Conservation (phyloP, 495 filamentous ascomycete species). For the Eremomyces bilateralis region DNA sequence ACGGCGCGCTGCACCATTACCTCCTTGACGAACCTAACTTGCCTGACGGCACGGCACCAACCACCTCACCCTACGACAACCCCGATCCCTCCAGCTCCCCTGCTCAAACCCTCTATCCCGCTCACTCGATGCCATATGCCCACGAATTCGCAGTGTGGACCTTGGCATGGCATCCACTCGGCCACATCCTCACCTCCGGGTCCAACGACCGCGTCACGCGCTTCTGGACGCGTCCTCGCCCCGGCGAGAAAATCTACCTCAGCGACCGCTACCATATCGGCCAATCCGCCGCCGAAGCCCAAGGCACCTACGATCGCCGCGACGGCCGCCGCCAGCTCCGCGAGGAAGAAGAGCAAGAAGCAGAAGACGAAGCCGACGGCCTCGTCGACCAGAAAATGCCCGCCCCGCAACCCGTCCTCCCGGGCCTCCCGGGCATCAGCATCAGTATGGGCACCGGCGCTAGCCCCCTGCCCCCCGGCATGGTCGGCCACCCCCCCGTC, state of each 20-base stretch:
- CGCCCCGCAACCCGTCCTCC: constrained; percentile 21
- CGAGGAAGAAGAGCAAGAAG: constrained; percentile 79
- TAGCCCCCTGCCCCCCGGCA: constrained; percentile 26
- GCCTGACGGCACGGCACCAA: constrained; percentile 41
- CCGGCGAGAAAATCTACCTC: constrained; percentile 63
- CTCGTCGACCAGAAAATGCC: constrained; percentile 88
- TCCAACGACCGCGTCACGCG: constrained; percentile 92
- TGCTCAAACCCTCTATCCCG: constrained; percentile 70
- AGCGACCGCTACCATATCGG: constrained; percentile 89
- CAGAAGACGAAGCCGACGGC: constrained; percentile 80
- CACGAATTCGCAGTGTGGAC: constrained; percentile 94
- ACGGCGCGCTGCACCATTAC: constrained; percentile 81
- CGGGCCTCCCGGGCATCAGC: constrained; percentile 29
- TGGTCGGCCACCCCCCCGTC: constrained; percentile 27
- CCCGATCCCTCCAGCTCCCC: constrained; percentile 55
- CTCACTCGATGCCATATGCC: constrained; percentile 63
- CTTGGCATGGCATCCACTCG: constrained; percentile 88
- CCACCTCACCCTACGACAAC: constrained; percentile 63
- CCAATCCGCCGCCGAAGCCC: constrained; percentile 75
- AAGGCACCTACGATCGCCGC: constrained; percentile 77
- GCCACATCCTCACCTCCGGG: constrained; percentile 93
- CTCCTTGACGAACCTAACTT: constrained; percentile 78
- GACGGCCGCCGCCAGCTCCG: constrained; percentile 57
- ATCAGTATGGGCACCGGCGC: constrained; percentile 19
- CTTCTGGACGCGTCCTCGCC: constrained; percentile 81